Base-by-base conservation (phyloP, 1,284 basidiomycete genomes). In the Apiotrichum sp. region DNA sequence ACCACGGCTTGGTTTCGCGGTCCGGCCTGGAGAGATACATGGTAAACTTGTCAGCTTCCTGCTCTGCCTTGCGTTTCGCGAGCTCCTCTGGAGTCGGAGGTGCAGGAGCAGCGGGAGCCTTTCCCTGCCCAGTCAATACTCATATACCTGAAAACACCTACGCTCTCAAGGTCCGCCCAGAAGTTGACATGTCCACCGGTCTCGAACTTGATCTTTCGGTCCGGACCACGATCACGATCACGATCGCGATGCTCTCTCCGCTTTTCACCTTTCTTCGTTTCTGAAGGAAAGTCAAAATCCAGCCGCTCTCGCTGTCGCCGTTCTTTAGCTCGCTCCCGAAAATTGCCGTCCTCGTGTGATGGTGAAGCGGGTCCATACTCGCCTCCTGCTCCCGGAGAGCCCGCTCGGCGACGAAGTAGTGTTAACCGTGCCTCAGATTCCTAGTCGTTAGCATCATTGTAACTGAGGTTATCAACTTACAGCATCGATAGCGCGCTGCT, bases 1-100 rank as follows among this genome's bases (percentile, higher is more conserved):
- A 78, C 76, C 76, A 78, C 4, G 76, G 75, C 55, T 73, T 73
- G 3, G 73, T 75, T 62, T 78, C 76, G 29, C 69, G 62, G 9
- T 74, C 73, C 0, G 76, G 74, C 38, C 76, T 65, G 38, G 63
- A 58, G 44, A 78, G 70, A 61, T 76, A 78, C 68, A 77, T 72
- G 1, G 76, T 78, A 41, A 73, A 69, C 32, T 70, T 67, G 50
- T 76, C 75, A 7, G 67, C 67, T 35, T 67, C 66, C 52, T 75
- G 70, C 38, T 66, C 59, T 1, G 67, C 72, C 44, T 71, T 71
- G 43, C 65, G 62, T 53, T 68, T 66, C 13, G 67, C 67, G 3
- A 71, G 56, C 38, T 73, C 70, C 11, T 22, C 44, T 9, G 44
- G 16, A 3, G 51, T 35, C 7, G 44, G 51, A 2, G 51, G 36